A percentile compares a stretch with the other conserved stretches of the same genome.
Evolutionary conservation across 108 stramenopile species (phyloP).

Genomic region (Fistulifera solaris): DNA sequence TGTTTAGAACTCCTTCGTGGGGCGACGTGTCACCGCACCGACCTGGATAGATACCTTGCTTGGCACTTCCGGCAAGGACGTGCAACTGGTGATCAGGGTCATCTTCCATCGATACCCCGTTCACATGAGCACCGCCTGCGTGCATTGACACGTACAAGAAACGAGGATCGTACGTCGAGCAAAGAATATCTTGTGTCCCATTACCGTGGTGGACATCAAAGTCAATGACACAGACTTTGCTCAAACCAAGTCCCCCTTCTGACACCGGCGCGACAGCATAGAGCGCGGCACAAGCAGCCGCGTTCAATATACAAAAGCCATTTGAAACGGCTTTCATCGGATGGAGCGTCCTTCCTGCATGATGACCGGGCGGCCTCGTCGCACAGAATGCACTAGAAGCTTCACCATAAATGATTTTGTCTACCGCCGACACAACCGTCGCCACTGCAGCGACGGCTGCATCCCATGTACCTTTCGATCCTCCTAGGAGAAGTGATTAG

Average conservation of each 20-base stretch:
- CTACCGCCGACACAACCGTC: constrained; percentile 71
- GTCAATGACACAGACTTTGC: constrained; percentile 44
- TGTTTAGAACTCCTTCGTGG: constrained; percentile 79
- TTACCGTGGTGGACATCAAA: constrained; percentile 48
- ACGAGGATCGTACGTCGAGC: constrained; percentile 78
- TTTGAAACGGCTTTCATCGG: constrained; percentile 86
- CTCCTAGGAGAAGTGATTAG: constrained; percentile 27
- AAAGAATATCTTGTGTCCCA: constrained; percentile 70
- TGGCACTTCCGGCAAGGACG: constrained; percentile 27
- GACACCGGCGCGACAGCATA: constrained; percentile 80
- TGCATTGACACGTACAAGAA: constrained; percentile 88
- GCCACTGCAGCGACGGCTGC: constrained; percentile 90
- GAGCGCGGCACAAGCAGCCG: constrained; percentile 91
- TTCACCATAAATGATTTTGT: constrained; percentile 80
- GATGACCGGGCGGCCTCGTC: constrained; percentile 89
- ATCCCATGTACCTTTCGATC: constrained; percentile 68
- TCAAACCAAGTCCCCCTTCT: constrained; percentile 72
- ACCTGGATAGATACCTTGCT: constrained; percentile 76
- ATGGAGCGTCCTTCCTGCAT: constrained; percentile 80
- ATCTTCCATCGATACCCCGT: constrained; percentile 51
- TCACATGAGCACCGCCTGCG: constrained; percentile 70
- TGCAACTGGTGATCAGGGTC: constrained; percentile 38
- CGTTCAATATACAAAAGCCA: constrained; percentile 97
- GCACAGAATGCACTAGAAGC: constrained; percentile 85
- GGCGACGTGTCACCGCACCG: constrained; percentile 78